Evolutionary conservation across 2,329 filamentous ascomycete species (phyloP).

Genomic region (Pestalotiopsis sp.): DNA sequence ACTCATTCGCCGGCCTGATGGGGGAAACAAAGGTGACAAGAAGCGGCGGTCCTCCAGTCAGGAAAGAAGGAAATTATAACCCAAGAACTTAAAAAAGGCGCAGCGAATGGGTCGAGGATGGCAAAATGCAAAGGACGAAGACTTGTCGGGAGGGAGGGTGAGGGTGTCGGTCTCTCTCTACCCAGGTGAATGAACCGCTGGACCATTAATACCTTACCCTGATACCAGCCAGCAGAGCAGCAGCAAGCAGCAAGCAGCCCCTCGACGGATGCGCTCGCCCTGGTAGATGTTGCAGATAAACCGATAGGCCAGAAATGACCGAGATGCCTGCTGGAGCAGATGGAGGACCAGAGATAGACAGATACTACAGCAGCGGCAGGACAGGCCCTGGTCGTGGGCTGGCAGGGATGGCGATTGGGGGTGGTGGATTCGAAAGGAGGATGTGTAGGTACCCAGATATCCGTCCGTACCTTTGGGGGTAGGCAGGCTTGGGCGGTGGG

Average conservation of each 20-base stretch:
- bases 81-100: background rate
- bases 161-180: background rate
- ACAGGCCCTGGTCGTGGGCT: no score
- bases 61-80: background rate
- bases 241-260: background rate
- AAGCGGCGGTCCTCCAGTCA: background rate
- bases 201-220: constrained; percentile 6
- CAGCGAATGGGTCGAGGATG: background rate
- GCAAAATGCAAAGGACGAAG: background rate
- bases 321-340: constrained; percentile 21
- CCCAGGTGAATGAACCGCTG: background rate
- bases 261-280: constrained; percentile 6
- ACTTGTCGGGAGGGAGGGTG: background rate
- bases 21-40: background rate
- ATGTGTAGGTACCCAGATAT: background rate
- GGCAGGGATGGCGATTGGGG: constrained; percentile 17
- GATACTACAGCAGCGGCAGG: no score
- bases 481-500: background rate
- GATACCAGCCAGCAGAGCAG: no score
- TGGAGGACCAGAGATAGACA: no score
- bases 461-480: background rate
- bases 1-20: background rate
- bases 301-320: constrained; percentile 30
- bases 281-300: constrained; percentile 28
- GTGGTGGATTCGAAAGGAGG: background rate